Evolutionary conservation across 31 red algal species (phyloP), one percentile per base, ranked within the genome.

Genomic region (Endocladia muricata): DNA sequence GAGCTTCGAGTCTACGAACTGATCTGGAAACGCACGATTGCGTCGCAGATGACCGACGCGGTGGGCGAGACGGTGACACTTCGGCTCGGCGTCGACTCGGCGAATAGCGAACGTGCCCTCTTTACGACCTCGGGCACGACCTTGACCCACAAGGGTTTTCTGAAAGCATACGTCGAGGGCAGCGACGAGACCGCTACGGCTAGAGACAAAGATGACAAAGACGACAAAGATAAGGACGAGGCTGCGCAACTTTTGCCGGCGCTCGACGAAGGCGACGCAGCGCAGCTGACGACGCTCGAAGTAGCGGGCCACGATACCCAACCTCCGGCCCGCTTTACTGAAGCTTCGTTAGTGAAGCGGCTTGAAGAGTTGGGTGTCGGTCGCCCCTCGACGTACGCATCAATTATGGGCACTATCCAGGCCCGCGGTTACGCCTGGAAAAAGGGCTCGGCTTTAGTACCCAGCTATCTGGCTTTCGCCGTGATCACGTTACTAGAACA

Each of bases 301-400:
- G 55, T 79, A 15, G 26, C 86, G 37, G 54, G 77, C 35, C 92
- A 95, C 65, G 65, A 76, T 30, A 95, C 97, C 26, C 86, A 83
- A 40, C 92, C 97, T 26, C 92, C 88, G 22, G 35, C 92, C 19
- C 96, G 96, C 54, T 98, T 73, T 49, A 95, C 78, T 28, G 96
- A 98, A 40, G 96, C 96, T 22, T 77, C 88, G 13, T 69, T 98
- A 37, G 89, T 98, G 8, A 98, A 94, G 73, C 82, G 85, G 41
- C 48, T 98, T 55, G 96, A 98, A 54, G 66, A 86, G 43, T 57
- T 79, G 57, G 96, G 96, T 41, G 88, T 98, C n/a, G 96, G 96
- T 4, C 82, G 96, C 19, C 96, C 96, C 29, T 72, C 66, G 19
- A 97, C 94, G 4, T 98, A 98, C 70, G 86, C 91, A 21, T 59